Evolutionary conservation across 2,329 filamentous ascomycete species (phyloP).

Genomic region (Meredithiella fracta): DNA sequence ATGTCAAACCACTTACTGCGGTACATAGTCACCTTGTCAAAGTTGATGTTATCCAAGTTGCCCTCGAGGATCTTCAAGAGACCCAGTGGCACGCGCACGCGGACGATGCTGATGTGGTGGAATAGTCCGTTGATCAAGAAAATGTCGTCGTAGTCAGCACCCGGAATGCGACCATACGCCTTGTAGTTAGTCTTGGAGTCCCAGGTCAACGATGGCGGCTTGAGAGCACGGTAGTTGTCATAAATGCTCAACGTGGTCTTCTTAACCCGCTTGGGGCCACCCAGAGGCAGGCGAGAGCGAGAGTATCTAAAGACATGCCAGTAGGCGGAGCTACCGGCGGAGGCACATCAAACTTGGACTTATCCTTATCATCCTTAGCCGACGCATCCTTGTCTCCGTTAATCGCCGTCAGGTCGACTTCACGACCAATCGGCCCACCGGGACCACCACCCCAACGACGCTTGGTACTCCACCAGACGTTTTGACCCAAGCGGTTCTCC

Average conservation of each 20-base stretch:
- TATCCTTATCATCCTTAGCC: constrained; percentile 7
- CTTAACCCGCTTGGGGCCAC: constrained; percentile 30
- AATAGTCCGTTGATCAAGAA: constrained; percentile 45
- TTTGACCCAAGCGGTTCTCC: constrained; percentile 41
- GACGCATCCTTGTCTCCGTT: constrained; percentile 31
- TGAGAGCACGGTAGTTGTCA: constrained; percentile 46
- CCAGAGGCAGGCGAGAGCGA: background rate
- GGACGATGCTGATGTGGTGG: constrained; percentile 42
- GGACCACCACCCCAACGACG: constrained; percentile 47
- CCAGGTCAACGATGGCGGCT: constrained; percentile 41
- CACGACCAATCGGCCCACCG: constrained; percentile 46
- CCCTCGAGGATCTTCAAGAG: constrained; percentile 39
- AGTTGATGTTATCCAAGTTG: constrained; percentile 26
- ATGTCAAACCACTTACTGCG: constrained; percentile 46
- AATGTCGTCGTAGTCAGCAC: constrained; percentile 39
- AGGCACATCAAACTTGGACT: constrained; percentile 14
- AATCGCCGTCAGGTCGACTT: constrained; percentile 34
- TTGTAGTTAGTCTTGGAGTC: constrained; percentile 42
- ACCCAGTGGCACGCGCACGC: constrained; percentile 39
- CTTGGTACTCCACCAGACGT: constrained; percentile 44
- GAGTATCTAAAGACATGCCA: background rate
- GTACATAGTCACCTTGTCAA: constrained; percentile 38
- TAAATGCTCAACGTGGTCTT: constrained; percentile 40
- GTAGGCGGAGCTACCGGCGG: constrained; percentile 17
- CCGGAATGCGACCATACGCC: constrained; percentile 35